Evolutionary conservation across 2,329 filamentous ascomycete genomes (phyloP), one percentile per base, ranked within the genome.

Genomic region (Diaporthe vaccinii): DNA sequence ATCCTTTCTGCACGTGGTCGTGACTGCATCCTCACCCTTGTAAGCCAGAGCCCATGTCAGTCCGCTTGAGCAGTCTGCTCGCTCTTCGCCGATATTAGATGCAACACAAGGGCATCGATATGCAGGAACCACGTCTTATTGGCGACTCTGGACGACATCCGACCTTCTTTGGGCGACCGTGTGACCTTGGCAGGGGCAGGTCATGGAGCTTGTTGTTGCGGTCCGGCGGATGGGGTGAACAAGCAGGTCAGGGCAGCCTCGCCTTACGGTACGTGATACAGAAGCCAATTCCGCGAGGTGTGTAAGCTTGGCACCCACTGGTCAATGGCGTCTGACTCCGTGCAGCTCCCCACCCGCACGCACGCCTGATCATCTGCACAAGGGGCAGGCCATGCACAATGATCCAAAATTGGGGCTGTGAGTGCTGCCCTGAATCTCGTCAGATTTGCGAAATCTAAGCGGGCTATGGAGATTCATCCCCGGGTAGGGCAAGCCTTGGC

Each of bases 401-500:
- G 72, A 68, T 72, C 75, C 75, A 72, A 67, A 67, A 61, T 74
- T 72, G 72, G 75, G 72, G 65, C 72, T 74, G 59, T 46, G 58
- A 72, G 49, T 59, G 72, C 72, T 71, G 46, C 74, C 74, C 49
- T 44, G 68, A 68, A 76, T 76, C 65, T 76, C n/a, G 67, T 76
- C 74, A 53, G 58, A 53, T 72, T 41, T 62, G 44, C 70, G 65
- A 68, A 53, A 68, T 68, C 65, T 68, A 25, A 68, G 65, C 65
- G 46, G 65, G 65, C 65, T 36, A 28, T 25, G 31, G 49, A 39
- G 34, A 68, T 39, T 39, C 14, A 25, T 39, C 65, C 46, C 65
- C 46, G 46, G 31, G 65, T 68, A 53, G 46, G 22, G 31, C 49
- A 53, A 36, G 65, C 31, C 57, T 53, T 53, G 44, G 57, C 20